A percentile compares a stretch with the other conserved stretches of the same genome.
Evolutionary conservation across 768 basidiomycete genomes (phyloP).

Genomic region (Calocybe indica): DNA sequence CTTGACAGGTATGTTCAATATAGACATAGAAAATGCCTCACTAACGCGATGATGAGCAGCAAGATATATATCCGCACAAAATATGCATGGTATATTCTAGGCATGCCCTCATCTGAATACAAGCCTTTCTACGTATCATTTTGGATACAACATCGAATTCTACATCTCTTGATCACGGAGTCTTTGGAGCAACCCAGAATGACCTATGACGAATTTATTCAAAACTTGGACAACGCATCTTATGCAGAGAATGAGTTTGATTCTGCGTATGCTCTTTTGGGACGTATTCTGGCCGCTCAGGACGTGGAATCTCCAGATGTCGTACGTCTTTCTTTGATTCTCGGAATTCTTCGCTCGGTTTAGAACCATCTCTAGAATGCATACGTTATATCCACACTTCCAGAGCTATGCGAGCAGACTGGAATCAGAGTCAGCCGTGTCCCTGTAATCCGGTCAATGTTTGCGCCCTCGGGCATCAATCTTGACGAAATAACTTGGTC

Average conservation of each 20-base stretch:
- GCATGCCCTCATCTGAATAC: slow-evolving; percentile 41
- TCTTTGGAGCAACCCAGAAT: slow-evolving; percentile 27
- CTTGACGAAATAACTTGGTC: too few relatives aligned
- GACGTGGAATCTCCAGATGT: slow-evolving; percentile 41
- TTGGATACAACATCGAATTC: slow-evolving; percentile 43
- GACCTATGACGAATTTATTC: slow-evolving; percentile 33
- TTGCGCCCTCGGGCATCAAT: slow-evolving; percentile 4
- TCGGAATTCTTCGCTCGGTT: not conserved
- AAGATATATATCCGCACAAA: slow-evolving; percentile 59
- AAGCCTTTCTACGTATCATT: slow-evolving; percentile 36
- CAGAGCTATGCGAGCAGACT: slow-evolving; percentile 27
- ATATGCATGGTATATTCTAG: slow-evolving; percentile 68
- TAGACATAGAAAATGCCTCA: not conserved
- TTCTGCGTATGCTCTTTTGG: slow-evolving; percentile 30
- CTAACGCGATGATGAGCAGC: slow-evolving; percentile 22
- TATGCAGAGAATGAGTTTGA: slow-evolving; percentile 23
- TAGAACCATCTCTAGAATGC: slow-evolving; percentile 24
- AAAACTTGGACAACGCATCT: slow-evolving; percentile 22
- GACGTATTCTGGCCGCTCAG: slow-evolving; percentile 31
- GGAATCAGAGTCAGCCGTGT: slow-evolving; percentile 29
- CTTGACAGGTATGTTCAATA: slow-evolving; percentile 39
- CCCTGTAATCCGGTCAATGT: slow-evolving; percentile 32
- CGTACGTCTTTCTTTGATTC: slow-evolving; percentile 26
- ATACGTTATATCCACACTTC: slow-evolving; percentile 34
- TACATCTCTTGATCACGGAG: slow-evolving; percentile 39